Conservation (phyloP, 768 basidiomycete genomes). For the Sporobolomyces phaffii region DNA sequence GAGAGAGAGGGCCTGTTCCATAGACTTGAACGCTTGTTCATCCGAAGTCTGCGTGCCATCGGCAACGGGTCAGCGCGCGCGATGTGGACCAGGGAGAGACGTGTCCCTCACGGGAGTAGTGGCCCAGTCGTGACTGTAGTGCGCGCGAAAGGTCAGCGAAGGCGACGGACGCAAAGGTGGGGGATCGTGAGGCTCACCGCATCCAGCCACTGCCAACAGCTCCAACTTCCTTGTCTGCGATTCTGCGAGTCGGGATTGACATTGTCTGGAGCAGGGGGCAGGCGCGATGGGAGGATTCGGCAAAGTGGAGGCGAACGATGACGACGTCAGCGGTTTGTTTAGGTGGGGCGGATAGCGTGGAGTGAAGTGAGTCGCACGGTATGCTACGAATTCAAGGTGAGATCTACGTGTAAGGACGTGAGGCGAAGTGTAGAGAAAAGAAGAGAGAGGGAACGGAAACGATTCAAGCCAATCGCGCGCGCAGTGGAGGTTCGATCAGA, state of each 20-base stretch:
- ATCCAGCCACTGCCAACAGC: constrained; percentile 49
- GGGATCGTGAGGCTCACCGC: not conserved
- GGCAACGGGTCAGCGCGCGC: not conserved
- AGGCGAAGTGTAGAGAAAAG: not conserved
- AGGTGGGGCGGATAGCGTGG: too few species aligned
- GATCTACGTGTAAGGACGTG: too few species aligned
- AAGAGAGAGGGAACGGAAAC: not conserved
- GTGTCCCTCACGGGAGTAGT: not conserved
- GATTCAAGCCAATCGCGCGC: not conserved
- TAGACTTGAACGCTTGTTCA: constrained; percentile 59
- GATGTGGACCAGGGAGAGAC: too few species aligned
- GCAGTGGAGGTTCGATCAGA: too few species aligned
- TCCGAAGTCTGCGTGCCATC: constrained; percentile 48
- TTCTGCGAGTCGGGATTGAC: not conserved
- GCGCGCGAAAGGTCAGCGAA: not conserved
- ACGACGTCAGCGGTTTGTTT: not conserved
- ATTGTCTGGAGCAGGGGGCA: too few species aligned
- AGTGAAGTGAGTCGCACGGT: too few species aligned
- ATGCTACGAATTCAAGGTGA: too few species aligned
- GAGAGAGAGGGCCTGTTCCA: constrained; percentile 50
- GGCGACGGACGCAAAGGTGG: not conserved
- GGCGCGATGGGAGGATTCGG: too few species aligned
- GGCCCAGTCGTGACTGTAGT: not conserved
- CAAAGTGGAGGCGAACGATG: too few species aligned
- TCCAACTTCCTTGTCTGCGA: constrained; percentile 41